Base-by-base conservation (phyloP, 208 protist genomes). In the Kentomonas sorsogonicus region DNA sequence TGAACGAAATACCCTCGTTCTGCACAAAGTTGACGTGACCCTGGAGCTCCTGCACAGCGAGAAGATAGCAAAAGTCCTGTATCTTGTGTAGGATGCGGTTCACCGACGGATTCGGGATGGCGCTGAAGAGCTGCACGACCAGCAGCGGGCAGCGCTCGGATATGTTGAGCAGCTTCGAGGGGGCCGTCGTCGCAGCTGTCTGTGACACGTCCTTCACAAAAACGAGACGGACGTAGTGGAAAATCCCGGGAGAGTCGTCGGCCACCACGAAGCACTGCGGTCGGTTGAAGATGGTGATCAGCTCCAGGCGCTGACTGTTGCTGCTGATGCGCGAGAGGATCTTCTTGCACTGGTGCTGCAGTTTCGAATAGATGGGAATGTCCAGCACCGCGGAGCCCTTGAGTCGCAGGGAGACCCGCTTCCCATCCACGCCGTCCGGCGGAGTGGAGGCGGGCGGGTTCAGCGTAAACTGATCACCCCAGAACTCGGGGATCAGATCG, bases 321-420 rank as follows among this genome's bases (percentile, higher is more conserved):
- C 65, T 74, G 10, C 74, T 60, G 45, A 95, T 89, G 46, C 80
- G 73, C 9, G 70, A 68, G 29, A 92, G 72, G 30, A 92, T 75
- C 48, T 83, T 89, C 51, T 78, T 77, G 63, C 84, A 89, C 54
- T 95, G 82, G 58, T 95, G 82, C 69, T 95, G 88, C 45, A 95
- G 61, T 60, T 92, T 95, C 73, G 90, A 91, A 72, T 95, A 92
- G 26, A 95, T 75, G 0, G 88, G 88, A 44, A 95, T 84, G 51
- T 83, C 72, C 13, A 90, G 63, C 30, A 88, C 74, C 27, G 77
- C 85, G 30, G 45, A 59, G 11, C 88, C 88, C 1, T 57, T 70
- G 31, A 88, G 63, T 47, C 86, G 79, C 56, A 91, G 91, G 2
- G 65, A 72, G 41, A n/a, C n/a, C n/a, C n/a, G n/a, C n/a, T n/a